A percentile compares a stretch with the other conserved stretches of the same genome.
Conservation (phyloP, 2,329 filamentous ascomycete genomes). For the Plectosphaerella sp. region DNA sequence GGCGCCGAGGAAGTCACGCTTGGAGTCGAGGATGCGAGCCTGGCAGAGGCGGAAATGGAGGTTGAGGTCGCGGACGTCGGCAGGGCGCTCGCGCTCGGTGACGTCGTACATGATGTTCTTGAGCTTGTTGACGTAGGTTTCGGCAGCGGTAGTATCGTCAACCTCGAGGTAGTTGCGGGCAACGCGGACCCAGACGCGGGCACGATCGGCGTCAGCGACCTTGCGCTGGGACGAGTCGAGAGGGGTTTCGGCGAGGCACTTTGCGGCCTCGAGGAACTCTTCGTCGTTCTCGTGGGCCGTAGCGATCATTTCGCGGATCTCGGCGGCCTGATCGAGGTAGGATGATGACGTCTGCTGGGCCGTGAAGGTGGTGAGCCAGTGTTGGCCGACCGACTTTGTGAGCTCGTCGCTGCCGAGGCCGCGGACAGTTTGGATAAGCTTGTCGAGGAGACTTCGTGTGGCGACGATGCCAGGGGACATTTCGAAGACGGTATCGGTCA, state of each 20-base stretch:
- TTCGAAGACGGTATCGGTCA: slow-evolving; percentile 62
- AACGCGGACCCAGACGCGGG: slow-evolving; percentile 86
- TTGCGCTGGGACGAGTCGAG: slow-evolving; percentile 85
- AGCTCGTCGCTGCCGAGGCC: slow-evolving; percentile 56
- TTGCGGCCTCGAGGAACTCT: slow-evolving; percentile 75
- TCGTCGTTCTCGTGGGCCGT: slow-evolving; percentile 79
- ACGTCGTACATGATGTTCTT: slow-evolving; percentile 87
- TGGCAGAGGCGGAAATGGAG: slow-evolving; percentile 88
- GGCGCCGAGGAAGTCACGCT: slow-evolving; percentile 84
- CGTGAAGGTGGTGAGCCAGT: slow-evolving; percentile 63
- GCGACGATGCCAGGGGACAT: slow-evolving; percentile 73
- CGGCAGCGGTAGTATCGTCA: slow-evolving; percentile 81
- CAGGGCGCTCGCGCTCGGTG: slow-evolving; percentile 57
- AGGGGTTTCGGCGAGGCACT: slow-evolving; percentile 74
- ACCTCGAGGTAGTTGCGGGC: slow-evolving; percentile 92
- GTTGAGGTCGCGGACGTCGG: slow-evolving; percentile 67
- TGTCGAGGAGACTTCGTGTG: slow-evolving; percentile 64
- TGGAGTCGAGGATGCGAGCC: slow-evolving; percentile 87
- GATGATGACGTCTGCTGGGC: slow-evolving; percentile 50
- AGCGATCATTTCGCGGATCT: slow-evolving; percentile 75
- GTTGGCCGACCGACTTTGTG: slow-evolving; percentile 71
- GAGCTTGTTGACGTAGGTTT: slow-evolving; percentile 87
- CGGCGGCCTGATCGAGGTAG: slow-evolving; percentile 80
- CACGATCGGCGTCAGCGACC: slow-evolving; percentile 77
- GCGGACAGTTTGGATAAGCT: slow-evolving; percentile 61